These are phyloP conservation scores for Suillus hirtellus DNA, from an alignment of 768 basidiomycete genomes.

Conservation along the genomic window DNA sequence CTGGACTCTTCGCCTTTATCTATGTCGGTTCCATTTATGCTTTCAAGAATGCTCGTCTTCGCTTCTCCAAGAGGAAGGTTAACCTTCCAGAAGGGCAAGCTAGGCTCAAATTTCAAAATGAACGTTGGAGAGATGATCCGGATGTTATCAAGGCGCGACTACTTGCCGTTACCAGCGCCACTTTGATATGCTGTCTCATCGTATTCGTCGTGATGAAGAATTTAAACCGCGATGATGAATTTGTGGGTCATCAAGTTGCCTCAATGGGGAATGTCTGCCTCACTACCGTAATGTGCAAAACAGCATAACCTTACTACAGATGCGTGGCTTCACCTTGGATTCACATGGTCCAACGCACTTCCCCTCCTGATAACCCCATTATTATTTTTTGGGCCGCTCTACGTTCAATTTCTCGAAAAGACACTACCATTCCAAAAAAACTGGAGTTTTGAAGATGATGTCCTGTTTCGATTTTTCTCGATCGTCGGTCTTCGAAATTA, in stretches of 20 bases:
- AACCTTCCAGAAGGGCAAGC: slow-evolving; percentile 28
- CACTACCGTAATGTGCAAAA: not conserved
- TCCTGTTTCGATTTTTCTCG: slow-evolving; percentile 43
- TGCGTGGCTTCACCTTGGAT: slow-evolving; percentile 42
- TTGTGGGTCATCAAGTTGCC: slow-evolving; percentile 3
- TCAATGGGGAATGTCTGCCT: not conserved
- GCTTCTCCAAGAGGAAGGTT: slow-evolving; percentile 40
- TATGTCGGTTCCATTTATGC: slow-evolving; percentile 89
- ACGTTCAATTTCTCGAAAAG: slow-evolving; percentile 46
- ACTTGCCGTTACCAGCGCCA: slow-evolving; percentile 63
- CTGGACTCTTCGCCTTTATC: slow-evolving; percentile 55
- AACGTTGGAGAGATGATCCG: slow-evolving; percentile 79
- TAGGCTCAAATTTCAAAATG: slow-evolving; percentile 36
- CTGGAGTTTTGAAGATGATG: slow-evolving; percentile 45
- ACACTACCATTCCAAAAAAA: slow-evolving; percentile 55
- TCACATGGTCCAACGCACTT: slow-evolving; percentile 30
- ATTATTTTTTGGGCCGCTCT: slow-evolving; percentile 79
- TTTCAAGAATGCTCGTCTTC: slow-evolving; percentile 61
- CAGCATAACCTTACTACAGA: slow-evolving; percentile 8
- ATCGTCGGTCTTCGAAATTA: slow-evolving; percentile 76
- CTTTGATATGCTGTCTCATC: slow-evolving; percentile 52
- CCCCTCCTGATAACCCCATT: slow-evolving; percentile 70
- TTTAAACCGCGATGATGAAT: slow-evolving; percentile 1
- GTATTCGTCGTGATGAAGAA: slow-evolving; percentile 47
- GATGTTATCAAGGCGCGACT: slow-evolving; percentile 82